phyloP scores from a whole-genome alignment of 352 stramenopile genomes.

The Phytophthora foliorum region DNA sequence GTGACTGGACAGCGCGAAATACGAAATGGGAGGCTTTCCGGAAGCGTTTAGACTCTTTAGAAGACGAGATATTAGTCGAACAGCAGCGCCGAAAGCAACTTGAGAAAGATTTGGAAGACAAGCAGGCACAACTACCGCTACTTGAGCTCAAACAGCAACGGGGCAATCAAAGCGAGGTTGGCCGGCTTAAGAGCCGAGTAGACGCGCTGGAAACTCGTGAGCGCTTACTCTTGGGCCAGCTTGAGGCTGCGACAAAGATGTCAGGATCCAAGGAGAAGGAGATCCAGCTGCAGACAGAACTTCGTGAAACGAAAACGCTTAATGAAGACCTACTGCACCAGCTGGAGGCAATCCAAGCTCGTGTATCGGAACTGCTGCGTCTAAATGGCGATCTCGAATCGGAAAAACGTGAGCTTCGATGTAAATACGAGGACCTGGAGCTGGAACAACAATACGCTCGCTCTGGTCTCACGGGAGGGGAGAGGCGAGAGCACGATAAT shows the following conservation, averaged over 20 bases:
- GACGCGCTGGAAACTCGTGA: slow-evolving; percentile 79
- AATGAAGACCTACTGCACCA: slow-evolving; percentile 65
- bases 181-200: slow-evolving; percentile 60
- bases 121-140: slow-evolving; percentile 45
- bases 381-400: slow-evolving; percentile 56
- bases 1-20: slow-evolving; percentile 68
- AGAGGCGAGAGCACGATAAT: slow-evolving; percentile 30
- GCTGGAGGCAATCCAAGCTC: slow-evolving; percentile 50
- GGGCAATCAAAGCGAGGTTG: slow-evolving; percentile 46
- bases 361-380: slow-evolving; percentile 53
- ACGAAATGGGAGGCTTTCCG: slow-evolving; percentile 78
- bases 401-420: slow-evolving; percentile 51
- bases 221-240: slow-evolving; percentile 63
- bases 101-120: slow-evolving; percentile 73
- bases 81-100: slow-evolving; percentile 63
- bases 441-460: slow-evolving; percentile 68
- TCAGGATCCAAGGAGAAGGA: slow-evolving; percentile 39
- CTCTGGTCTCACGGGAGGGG: slow-evolving; percentile 37
- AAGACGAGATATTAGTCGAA: slow-evolving; percentile 68
- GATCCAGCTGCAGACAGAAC: slow-evolving; percentile 32
- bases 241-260: slow-evolving; percentile 47
- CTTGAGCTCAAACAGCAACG: slow-evolving; percentile 28
- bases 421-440: slow-evolving; percentile 64
- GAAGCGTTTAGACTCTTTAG: slow-evolving; percentile 71
- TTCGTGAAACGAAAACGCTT: slow-evolving; percentile 47